phyloP scores from a whole-genome alignment of 805 yeast species.

The Schwanniomyces vanrijiae region DNA sequence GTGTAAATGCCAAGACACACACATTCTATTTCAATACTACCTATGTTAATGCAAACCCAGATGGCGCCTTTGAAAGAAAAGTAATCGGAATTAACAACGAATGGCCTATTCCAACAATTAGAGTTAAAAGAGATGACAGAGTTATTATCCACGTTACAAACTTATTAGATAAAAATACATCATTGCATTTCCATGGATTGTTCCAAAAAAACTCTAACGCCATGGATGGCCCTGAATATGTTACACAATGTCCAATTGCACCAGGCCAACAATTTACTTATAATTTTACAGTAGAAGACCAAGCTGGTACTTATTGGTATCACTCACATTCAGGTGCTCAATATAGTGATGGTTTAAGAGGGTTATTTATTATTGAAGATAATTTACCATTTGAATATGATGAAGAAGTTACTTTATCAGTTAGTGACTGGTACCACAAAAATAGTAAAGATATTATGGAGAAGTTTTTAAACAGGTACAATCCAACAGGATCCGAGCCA shows the following conservation, averaged over 20 bases:
- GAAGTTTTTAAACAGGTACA: slow-evolving; percentile 64
- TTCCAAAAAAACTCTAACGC: slow-evolving; percentile 36
- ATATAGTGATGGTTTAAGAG: slow-evolving; percentile 77
- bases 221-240: slow-evolving; percentile 48
- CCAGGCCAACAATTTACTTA: slow-evolving; percentile 39
- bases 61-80: slow-evolving; percentile 49
- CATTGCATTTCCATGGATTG: slow-evolving; percentile 48
- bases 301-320: slow-evolving; percentile 58
- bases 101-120: slow-evolving; percentile 45
- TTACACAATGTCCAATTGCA: slow-evolving; percentile 47
- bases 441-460: slow-evolving; percentile 50
- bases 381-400: slow-evolving; percentile 50
- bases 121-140: slow-evolving; percentile 40
- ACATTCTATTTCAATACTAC: slow-evolving; percentile 35
- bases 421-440: slow-evolving; percentile 90
- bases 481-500: slow-evolving; percentile 99
- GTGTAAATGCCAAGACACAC: slow-evolving; percentile 26
- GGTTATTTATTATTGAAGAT: slow-evolving; percentile 59
- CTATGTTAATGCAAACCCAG: slow-evolving; percentile 53
- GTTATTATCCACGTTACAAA: slow-evolving; percentile 38
- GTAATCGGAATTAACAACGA: slow-evolving; percentile 58
- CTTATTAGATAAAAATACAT: slow-evolving; percentile 34
- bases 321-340: slow-evolving; percentile 79
- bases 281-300: slow-evolving; percentile 37
- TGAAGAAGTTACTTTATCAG: slow-evolving; percentile 67